Percentiles rank a stretch among this genome's conserved stretches.
Evolutionary conservation across 208 protist genomes (phyloP).

Genomic region (Crithidia bombi): DNA sequence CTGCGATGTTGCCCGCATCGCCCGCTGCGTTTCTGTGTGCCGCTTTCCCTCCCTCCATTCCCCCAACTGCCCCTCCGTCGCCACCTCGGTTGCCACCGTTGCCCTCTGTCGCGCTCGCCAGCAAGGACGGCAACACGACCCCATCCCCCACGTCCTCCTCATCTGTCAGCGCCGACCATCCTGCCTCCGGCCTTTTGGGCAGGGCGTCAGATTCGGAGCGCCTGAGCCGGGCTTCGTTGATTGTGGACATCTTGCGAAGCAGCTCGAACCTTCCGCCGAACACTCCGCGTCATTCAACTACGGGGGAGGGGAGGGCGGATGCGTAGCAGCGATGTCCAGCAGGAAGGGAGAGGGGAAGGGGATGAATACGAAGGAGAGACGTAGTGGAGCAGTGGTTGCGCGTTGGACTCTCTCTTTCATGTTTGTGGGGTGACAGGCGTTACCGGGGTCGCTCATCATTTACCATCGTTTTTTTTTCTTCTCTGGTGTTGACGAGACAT

Average conservation of each 20-base stretch:
- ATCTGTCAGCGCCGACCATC: neutral
- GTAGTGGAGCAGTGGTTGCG: too few relatives aligned
- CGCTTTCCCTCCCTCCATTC: neutral
- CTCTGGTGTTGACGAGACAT: too few relatives aligned
- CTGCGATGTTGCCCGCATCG: too few relatives aligned
- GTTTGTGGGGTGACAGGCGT: too few relatives aligned
- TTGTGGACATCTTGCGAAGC: conserved; percentile 21
- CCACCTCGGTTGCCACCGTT: conserved; percentile 2
- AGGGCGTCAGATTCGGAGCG: conserved; percentile 6
- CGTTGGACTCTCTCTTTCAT: too few relatives aligned
- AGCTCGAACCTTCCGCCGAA: neutral
- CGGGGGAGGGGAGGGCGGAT: too few relatives aligned
- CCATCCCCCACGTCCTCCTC: neutral
- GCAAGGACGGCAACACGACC: too few relatives aligned
- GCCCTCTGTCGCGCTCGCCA: neutral
- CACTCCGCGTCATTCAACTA: too few relatives aligned
- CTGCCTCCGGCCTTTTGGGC: neutral
- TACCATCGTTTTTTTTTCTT: too few relatives aligned
- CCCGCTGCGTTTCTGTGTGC: neutral
- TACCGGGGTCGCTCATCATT: too few relatives aligned
- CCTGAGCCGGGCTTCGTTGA: conserved; percentile 14
- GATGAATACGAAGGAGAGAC: too few relatives aligned
- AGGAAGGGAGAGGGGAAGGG: neutral
- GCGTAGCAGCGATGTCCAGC: too few relatives aligned
- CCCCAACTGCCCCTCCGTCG: neutral